Percentiles rank a stretch among this genome's conserved stretches.
These are phyloP conservation scores for Datisca glomerata DNA, from an alignment of 306 rosid species.

Conservation along the genomic window DNA sequence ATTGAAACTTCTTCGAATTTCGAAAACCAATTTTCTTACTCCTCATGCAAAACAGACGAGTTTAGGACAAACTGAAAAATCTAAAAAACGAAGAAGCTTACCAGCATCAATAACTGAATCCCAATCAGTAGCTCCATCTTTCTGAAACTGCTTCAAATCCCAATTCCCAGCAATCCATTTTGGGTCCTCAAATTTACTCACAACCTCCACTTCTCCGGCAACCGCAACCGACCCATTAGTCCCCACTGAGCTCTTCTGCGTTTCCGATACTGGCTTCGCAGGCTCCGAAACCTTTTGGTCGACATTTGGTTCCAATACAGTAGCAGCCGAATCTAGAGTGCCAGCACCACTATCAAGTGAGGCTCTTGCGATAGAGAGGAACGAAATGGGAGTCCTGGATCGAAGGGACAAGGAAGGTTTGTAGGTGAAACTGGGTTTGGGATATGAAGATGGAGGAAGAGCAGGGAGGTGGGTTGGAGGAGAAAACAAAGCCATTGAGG, in stretches of 20 bases:
- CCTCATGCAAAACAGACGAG: too few relatives aligned
- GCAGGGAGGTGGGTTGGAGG: conserved; percentile 36
- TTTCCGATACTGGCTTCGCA: conserved; percentile 11
- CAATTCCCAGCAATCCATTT: conserved; percentile 88
- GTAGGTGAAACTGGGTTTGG: conserved; percentile 24
- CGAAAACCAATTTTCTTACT: too few relatives aligned
- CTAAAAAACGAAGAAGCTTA: conserved; percentile 21
- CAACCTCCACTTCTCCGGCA: conserved; percentile 24
- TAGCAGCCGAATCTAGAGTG: conserved; percentile 21
- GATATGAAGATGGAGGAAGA: conserved; percentile 26
- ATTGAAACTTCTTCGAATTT: too few relatives aligned
- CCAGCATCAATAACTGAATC: conserved; percentile 97
- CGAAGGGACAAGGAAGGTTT: conserved; percentile 24
- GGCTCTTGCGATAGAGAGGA: conserved; percentile 22
- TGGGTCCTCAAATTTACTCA: conserved; percentile 36
- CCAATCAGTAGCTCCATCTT: conserved; percentile 69
- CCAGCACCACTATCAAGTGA: conserved; percentile 48
- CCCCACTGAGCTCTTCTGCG: conserved; percentile 21
- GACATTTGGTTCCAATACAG: conserved; percentile 18
- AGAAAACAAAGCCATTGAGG: conserved; percentile 72
- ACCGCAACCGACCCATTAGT: conserved; percentile 42
- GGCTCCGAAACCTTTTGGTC: conserved; percentile 20
- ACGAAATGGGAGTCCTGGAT: conserved; percentile 18
- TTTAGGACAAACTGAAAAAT: too few relatives aligned
- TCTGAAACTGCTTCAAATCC: conserved; percentile 88